These are phyloP conservation scores for Yamadazyma friedrichii DNA, from an alignment of 1,139 yeast species.

Conservation along the genomic window DNA sequence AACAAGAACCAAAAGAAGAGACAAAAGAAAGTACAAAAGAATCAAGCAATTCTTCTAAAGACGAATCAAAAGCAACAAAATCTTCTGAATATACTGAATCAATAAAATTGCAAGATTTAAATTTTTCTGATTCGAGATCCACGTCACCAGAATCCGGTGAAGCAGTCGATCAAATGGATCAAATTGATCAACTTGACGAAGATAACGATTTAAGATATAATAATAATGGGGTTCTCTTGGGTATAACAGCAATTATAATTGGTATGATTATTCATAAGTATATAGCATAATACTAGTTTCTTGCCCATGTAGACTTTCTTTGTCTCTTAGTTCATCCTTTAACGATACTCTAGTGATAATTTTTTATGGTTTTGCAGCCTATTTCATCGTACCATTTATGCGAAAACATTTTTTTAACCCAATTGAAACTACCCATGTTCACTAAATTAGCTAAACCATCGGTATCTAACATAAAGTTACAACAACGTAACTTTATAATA, in stretches of 20 bases:
- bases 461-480: background rate
- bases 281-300: conserved; percentile 6
- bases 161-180: background rate
- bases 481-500: conserved; percentile 7
- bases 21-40: background rate
- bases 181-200: conserved; percentile 6
- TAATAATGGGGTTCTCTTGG: conserved; percentile 9
- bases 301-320: too few relatives aligned
- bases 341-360: too few relatives aligned
- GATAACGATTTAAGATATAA: conserved; percentile 11
- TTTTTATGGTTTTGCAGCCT: background rate
- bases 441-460: background rate
- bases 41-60: background rate
- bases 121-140: background rate
- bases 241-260: conserved; percentile 7
- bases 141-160: background rate
- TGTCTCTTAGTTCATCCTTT: too few relatives aligned
- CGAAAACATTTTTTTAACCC: too few relatives aligned
- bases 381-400: conserved; percentile 2
- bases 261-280: conserved; percentile 11
- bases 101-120: background rate
- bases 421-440: conserved; percentile 1
- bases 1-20: background rate
- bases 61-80: background rate
- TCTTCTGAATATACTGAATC: too few relatives aligned